These are phyloP conservation scores for Lasiodiplodia gonubiensis DNA, from an alignment of 2,329 filamentous ascomycete species.

Conservation along the genomic window DNA sequence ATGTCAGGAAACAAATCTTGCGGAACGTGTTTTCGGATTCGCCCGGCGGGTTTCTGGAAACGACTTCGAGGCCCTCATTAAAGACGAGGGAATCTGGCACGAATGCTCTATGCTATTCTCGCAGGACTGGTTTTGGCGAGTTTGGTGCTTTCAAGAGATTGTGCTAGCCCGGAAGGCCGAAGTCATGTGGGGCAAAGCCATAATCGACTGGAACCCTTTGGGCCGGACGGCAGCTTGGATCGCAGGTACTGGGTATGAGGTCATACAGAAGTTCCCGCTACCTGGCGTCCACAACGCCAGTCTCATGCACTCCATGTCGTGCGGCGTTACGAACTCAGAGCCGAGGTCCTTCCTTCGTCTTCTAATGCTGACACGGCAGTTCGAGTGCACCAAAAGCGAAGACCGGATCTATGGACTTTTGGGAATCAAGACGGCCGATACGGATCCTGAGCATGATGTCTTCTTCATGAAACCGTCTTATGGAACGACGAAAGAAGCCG, in stretches of 20 bases:
- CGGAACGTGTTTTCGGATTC: background rate
- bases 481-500: background rate
- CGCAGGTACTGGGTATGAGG: background rate
- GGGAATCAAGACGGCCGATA: background rate
- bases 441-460: background rate
- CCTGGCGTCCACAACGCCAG: background rate
- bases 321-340: too few relatives aligned
- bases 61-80: accelerated
- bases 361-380: background rate
- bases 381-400: background rate
- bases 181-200: background rate
- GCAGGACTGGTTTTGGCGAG: background rate
- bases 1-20: too few relatives aligned
- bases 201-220: background rate
- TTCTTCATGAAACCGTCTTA: background rate
- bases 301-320: background rate
- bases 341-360: background rate
- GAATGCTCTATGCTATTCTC: background rate
- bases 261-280: background rate
- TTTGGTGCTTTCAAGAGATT: background rate
- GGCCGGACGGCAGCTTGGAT: background rate
- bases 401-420: background rate
- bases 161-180: background rate
- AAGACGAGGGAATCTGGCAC: background rate
- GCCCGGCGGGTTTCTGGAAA: background rate